Conservation (phyloP, 345 rosid genomes). For the Carallia pectinifolia region DNA sequence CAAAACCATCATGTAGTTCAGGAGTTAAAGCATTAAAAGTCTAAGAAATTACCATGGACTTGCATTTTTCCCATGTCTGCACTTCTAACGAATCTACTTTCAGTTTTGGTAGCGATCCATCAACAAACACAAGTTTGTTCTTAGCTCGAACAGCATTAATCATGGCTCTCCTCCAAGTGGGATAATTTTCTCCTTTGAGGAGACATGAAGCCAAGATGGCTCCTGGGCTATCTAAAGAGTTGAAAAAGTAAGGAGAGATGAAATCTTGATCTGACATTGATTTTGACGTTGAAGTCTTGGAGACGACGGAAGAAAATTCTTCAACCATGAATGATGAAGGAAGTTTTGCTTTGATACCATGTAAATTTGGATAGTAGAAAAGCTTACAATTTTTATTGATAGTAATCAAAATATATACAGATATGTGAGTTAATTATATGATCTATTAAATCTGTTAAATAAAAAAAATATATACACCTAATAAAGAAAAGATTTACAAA, state of each 20-base stretch:
- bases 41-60: neutral
- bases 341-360: neutral
- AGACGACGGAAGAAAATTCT: accelerated
- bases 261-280: neutral
- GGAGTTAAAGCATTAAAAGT: neutral
- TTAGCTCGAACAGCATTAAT: neutral
- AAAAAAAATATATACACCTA: no score
- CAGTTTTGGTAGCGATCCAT: no score
- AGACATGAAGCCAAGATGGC: neutral
- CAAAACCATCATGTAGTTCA: neutral
- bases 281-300: neutral
- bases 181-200: neutral
- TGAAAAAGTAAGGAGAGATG: neutral
- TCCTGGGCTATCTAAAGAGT: neutral
- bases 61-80: neutral
- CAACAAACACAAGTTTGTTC: no score
- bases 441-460: no score
- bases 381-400: no score
- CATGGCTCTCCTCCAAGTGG: neutral
- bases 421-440: no score
- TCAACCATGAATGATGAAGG: neutral
- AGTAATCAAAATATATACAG: no score
- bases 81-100: neutral
- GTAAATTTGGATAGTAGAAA: neutral
- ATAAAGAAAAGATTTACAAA: no score